Evolutionary conservation across 257 asterid genomes (phyloP).

Genomic region (Eustoma russellianum): DNA sequence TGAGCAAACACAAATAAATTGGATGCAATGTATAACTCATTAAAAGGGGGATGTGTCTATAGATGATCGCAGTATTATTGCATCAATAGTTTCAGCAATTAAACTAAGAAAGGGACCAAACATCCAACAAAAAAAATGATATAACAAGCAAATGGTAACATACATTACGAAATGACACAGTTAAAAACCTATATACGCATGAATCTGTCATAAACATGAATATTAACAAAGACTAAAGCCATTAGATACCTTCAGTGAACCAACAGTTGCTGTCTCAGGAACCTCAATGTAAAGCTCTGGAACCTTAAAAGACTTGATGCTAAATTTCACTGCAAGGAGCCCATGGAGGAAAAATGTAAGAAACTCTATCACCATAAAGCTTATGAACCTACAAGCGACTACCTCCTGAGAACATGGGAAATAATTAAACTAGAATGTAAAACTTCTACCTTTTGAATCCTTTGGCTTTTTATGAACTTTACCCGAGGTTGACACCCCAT

Average conservation of each 20-base stretch:
- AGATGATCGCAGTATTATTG: too few relatives aligned
- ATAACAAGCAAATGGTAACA: neutral
- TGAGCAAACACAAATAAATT: too few relatives aligned
- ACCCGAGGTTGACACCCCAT: slow-evolving; percentile 24
- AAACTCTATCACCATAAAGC: too few relatives aligned
- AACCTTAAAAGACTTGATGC: slow-evolving; percentile 88
- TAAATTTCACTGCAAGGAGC: slow-evolving; percentile 59
- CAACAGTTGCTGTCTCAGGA: slow-evolving; percentile 84
- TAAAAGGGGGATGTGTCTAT: too few relatives aligned
- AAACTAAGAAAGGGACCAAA: neutral
- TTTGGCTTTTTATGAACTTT: slow-evolving; percentile 37
- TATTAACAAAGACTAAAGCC: neutral
- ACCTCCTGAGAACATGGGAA: neutral
- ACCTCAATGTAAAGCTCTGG: slow-evolving; percentile 94
- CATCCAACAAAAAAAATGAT: too few relatives aligned
- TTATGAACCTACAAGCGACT: neutral
- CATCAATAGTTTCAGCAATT: too few relatives aligned
- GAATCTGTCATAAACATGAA: neutral
- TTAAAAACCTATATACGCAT: too few relatives aligned
- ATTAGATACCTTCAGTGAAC: slow-evolving; percentile 72
- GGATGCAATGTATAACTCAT: too few relatives aligned
- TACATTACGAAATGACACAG: neutral
- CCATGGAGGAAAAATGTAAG: slow-evolving; percentile 6
- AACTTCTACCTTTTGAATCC: slow-evolving; percentile 48
- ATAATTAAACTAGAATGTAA: neutral